Evolutionary conservation across 176 grass and related monocot species (phyloP).

Genomic region (Avena atlantica): DNA sequence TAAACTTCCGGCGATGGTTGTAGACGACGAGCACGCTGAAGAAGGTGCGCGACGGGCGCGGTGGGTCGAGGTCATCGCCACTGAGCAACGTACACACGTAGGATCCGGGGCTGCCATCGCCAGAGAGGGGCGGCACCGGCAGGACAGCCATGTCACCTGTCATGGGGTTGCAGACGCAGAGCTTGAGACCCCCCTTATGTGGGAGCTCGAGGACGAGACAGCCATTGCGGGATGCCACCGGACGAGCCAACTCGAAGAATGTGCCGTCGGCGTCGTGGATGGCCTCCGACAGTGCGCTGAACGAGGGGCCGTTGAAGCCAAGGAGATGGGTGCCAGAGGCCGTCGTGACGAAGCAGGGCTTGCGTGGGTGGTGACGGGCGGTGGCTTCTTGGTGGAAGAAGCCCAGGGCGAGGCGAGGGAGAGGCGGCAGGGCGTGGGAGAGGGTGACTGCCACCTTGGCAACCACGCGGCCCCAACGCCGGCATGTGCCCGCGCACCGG

Average conservation of each 20-base stretch:
- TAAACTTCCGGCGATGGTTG: slow-evolving; percentile 7
- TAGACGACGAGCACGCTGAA: slow-evolving; percentile 33
- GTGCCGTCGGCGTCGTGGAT: background rate
- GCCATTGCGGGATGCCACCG: background rate
- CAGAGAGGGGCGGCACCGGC: background rate
- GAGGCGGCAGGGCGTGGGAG: background rate
- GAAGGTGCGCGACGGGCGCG: background rate
- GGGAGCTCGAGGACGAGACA: background rate
- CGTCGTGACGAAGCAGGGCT: background rate
- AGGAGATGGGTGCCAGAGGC: background rate
- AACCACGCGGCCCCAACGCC: background rate
- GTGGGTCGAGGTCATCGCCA: background rate
- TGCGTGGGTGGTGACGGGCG: too few species aligned
- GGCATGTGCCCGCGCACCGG: slow-evolving; percentile 30
- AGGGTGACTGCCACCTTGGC: slow-evolving; percentile 14
- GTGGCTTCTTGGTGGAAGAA: background rate
- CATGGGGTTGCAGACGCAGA: slow-evolving; percentile 9
- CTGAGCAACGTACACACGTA: background rate
- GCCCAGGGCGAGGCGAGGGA: background rate
- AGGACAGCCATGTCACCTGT: background rate
- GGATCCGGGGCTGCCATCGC: background rate
- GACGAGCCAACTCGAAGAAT: background rate
- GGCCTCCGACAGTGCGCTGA: background rate
- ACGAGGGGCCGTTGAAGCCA: background rate
- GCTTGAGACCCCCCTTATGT: background rate